Percentiles rank a stretch among this genome's conserved stretches.
Conservation (phyloP, 2,329 filamentous ascomycete species). For the Penicillium occitanis region DNA sequence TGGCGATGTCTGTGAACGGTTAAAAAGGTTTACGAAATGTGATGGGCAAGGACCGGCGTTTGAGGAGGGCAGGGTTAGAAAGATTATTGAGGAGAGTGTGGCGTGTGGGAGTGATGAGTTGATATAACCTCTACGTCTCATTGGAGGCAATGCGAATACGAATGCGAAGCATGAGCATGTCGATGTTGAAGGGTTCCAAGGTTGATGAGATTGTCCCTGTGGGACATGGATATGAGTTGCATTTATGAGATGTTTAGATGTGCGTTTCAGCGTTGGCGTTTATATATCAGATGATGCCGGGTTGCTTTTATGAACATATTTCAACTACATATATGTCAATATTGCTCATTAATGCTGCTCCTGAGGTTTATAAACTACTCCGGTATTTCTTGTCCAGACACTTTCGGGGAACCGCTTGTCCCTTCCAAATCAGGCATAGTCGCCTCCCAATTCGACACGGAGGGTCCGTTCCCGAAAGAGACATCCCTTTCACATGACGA, state of each 20-base stretch:
- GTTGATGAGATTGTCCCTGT: neutral
- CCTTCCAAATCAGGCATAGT: neutral
- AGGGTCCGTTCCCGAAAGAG: neutral
- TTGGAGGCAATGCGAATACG: neutral
- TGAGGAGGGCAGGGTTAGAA: constrained; percentile 69
- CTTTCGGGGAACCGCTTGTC: neutral
- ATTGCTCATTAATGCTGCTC: neutral
- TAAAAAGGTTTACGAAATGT: constrained; percentile 74
- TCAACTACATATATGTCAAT: neutral
- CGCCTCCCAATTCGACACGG: neutral
- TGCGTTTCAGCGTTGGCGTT: constrained; percentile 20
- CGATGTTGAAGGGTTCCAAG: too few species aligned
- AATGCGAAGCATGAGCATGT: neutral
- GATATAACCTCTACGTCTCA: constrained; percentile 46
- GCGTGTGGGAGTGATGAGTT: constrained; percentile 77
- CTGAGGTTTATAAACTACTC: neutral
- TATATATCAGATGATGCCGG: neutral
- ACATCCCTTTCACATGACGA: neutral
- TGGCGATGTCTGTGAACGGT: constrained; percentile 71
- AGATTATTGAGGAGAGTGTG: constrained; percentile 76
- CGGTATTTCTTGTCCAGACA: neutral
- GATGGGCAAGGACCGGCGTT: constrained; percentile 89
- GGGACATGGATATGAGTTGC: neutral
- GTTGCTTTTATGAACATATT: neutral
- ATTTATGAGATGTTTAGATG: neutral